phyloP scores from a whole-genome alignment of 768 basidiomycete genomes.

The Multifurca ochricompacta region DNA sequence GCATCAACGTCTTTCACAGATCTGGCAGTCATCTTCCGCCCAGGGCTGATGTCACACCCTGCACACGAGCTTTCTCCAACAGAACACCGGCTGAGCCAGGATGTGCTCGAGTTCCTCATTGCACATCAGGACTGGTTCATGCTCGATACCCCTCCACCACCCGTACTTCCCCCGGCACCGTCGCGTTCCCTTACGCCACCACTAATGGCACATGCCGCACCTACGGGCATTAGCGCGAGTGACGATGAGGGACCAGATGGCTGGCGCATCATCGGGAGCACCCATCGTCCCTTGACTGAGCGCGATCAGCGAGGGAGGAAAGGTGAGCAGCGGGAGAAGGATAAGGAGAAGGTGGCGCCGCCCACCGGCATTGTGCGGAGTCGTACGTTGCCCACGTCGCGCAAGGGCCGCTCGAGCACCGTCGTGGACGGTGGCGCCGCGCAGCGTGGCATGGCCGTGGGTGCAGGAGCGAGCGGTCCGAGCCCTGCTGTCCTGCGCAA shows the following conservation, averaged over 20 bases:
- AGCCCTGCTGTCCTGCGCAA: slow-evolving; percentile 10
- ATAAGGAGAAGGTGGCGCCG: slow-evolving; percentile 29
- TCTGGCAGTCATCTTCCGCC: slow-evolving; percentile 95
- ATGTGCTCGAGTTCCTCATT: slow-evolving; percentile 91
- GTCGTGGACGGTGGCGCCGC: background rate
- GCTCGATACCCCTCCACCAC: slow-evolving; percentile 75
- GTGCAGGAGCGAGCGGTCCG: background rate
- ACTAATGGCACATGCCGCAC: slow-evolving; percentile 14
- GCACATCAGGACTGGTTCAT: slow-evolving; percentile 96
- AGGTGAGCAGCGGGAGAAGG: slow-evolving; percentile 30
- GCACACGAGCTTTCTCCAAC: slow-evolving; percentile 76
- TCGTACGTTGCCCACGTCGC: slow-evolving; percentile 53
- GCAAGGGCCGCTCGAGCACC: slow-evolving; percentile 6
- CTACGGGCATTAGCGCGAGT: slow-evolving; percentile 22
- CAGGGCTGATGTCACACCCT: slow-evolving; percentile 87
- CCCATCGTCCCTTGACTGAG: background rate
- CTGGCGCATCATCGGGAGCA: slow-evolving; percentile 26
- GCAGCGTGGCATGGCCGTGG: background rate
- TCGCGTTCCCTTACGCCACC: slow-evolving; percentile 16
- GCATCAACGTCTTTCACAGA: slow-evolving; percentile 37
- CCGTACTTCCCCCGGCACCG: slow-evolving; percentile 25
- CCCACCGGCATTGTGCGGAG: slow-evolving; percentile 46
- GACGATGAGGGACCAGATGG: slow-evolving; percentile 35
- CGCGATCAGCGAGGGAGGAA: slow-evolving; percentile 31
- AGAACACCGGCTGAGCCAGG: slow-evolving; percentile 83